Conservation (phyloP, 441 rosid genomes). For the Euphorbia schlechtendalii region DNA sequence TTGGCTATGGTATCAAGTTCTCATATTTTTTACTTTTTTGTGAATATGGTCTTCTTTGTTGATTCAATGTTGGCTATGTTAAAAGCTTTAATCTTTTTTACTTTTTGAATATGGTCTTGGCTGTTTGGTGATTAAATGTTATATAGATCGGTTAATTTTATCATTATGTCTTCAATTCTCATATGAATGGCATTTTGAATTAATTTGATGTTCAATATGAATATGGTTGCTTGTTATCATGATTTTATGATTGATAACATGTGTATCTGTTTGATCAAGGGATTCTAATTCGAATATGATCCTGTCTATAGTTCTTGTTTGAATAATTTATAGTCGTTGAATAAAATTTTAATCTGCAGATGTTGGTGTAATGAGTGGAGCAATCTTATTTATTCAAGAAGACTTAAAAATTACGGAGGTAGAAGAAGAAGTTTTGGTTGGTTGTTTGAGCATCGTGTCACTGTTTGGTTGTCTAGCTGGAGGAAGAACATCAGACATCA, state of each 20-base stretch:
- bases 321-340: background rate
- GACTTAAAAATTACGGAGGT: slow-evolving; percentile 75
- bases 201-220: too few species aligned
- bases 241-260: too few species aligned
- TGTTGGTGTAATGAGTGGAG: slow-evolving; percentile 53
- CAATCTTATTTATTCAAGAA: slow-evolving; percentile 49
- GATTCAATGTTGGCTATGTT: background rate
- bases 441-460: slow-evolving; percentile 67
- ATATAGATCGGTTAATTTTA: too few species aligned
- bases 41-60: background rate
- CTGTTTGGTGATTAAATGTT: too few species aligned
- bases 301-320: too few species aligned
- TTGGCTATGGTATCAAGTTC: slow-evolving; percentile 62
- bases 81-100: too few species aligned
- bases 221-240: too few species aligned
- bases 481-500: slow-evolving; percentile 69
- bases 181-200: too few species aligned
- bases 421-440: slow-evolving; percentile 71
- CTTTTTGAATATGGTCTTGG: too few species aligned
- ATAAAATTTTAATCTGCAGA: slow-evolving; percentile 34
- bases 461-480: slow-evolving; percentile 82
- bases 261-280: too few species aligned
- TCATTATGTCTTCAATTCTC: background rate
- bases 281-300: too few species aligned
- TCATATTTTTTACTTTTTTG: background rate